Base-by-base conservation (phyloP, 768 basidiomycete species). In the Boletus tylopilopsis region DNA sequence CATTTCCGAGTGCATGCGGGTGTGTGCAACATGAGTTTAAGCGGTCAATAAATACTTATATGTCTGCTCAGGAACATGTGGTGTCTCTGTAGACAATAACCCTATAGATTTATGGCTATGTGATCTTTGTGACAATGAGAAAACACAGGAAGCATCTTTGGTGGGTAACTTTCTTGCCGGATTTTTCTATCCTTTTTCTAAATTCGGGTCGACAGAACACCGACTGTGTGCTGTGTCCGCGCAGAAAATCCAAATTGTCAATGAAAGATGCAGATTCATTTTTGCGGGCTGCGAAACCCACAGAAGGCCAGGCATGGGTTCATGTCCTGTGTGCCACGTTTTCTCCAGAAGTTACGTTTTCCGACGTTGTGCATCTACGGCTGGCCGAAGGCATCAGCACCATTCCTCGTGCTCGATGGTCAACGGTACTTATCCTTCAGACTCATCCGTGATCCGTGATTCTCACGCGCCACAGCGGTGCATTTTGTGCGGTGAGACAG, bases 261-360 rank as follows among this genome's bases (percentile, higher is more conserved):
- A 71, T 73, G 44, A 77, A 80, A 34, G 71, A 80, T 5, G 58
- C 79, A 5, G 81, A 86, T 58, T 77, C 76, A 25, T 94, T 77
- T 63, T 71, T 94, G 49, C 78, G 90, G 47, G 81, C 83, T 35
- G 83, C 81, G 63, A 95, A 94, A 62, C 90, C 90, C 7, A 95
- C 94, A 0, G 94, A 96, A 71, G 90, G 91, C 10, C 87, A 91
- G 66, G 85, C 87, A 48, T 96, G 94, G 94, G 84, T 84, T 0
- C 95, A 98, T 64, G 75, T 94, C 27, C 69, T 96, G 4, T 98
- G 95, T 71, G 81, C 94, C 3, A 82, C 90, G 1, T 97, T 92
- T 70, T 80, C 84, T 24, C 85, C 86, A 4, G 94, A 97, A 60
- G 71, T 94, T n/a, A 76, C 71, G 5, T 95, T 88, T 65, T 84